phyloP scores from a whole-genome alignment of 208 protist genomes.

The Trypanosoma theileri region DNA sequence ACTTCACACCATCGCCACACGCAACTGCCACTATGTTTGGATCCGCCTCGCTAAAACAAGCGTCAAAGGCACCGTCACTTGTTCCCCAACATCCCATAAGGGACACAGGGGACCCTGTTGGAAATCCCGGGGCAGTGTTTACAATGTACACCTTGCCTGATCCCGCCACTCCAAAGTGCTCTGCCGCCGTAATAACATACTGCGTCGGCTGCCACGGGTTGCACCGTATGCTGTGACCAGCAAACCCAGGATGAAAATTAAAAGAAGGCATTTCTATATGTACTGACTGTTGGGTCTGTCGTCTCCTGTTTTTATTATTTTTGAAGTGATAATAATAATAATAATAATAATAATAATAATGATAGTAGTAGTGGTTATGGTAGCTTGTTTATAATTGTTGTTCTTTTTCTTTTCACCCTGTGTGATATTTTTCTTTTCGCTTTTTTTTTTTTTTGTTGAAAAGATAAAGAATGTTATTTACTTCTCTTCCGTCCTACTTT shows the following conservation, averaged over 20 bases:
- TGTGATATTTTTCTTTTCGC: not conserved
- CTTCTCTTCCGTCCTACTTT: too few relatives aligned
- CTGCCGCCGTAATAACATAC: slow-evolving; percentile 67
- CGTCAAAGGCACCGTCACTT: slow-evolving; percentile 82
- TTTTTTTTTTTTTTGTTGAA: not conserved
- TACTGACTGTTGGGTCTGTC: not conserved
- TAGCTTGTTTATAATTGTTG: too few relatives aligned
- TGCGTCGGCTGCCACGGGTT: slow-evolving; percentile 85
- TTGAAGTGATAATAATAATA: too few relatives aligned
- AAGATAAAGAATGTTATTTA: too few relatives aligned
- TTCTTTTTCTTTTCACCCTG: not conserved
- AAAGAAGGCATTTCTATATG: slow-evolving; percentile 77
- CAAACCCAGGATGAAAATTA: slow-evolving; percentile 83
- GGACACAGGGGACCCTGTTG: slow-evolving; percentile 46
- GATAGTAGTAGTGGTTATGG: too few relatives aligned
- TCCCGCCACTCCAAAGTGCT: slow-evolving; percentile 88
- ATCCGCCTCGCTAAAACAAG: slow-evolving; percentile 82
- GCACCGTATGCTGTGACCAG: slow-evolving; percentile 72
- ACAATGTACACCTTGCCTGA: slow-evolving; percentile 90
- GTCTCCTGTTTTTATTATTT: not conserved
- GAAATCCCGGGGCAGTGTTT: slow-evolving; percentile 56
- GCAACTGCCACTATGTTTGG: slow-evolving; percentile 75
- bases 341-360: too few relatives aligned
- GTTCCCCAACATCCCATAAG: slow-evolving; percentile 85
- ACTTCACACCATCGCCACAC: slow-evolving; percentile 87